phyloP scores from a whole-genome alignment of 2,329 filamentous ascomycete species.

The Xylariomycetidae sp. region DNA sequence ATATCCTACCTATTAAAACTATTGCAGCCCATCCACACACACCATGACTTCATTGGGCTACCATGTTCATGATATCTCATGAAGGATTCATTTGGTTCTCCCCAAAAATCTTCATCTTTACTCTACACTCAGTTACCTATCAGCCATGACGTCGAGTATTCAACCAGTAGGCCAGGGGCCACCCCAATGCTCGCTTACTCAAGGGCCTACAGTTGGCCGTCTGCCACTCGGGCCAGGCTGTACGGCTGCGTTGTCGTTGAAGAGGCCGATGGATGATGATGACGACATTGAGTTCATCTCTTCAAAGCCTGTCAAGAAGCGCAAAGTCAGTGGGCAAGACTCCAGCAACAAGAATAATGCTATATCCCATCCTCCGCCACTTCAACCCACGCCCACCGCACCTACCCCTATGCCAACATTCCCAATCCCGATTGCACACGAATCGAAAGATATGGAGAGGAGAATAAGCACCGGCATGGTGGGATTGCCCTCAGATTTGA shows the following conservation, averaged over 20 bases:
- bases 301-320: slow-evolving; percentile 37
- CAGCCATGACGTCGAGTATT: too few species aligned
- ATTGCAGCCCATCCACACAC: too few species aligned
- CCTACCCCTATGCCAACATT: slow-evolving; percentile 3
- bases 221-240: too few species aligned
- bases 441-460: slow-evolving; percentile 19
- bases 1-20: too few species aligned
- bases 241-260: slow-evolving; percentile 15
- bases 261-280: slow-evolving; percentile 32
- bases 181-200: too few species aligned
- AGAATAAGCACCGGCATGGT: slow-evolving; percentile 29
- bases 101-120: too few species aligned
- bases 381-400: slow-evolving; percentile 1
- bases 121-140: too few species aligned
- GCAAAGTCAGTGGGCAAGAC: slow-evolving; percentile 20
- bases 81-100: too few species aligned
- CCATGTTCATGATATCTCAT: too few species aligned
- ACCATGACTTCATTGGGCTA: too few species aligned
- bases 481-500: slow-evolving; percentile 21
- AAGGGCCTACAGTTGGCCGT: too few species aligned
- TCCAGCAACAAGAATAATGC: slow-evolving; percentile 3
- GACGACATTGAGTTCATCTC: slow-evolving; percentile 41
- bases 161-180: too few species aligned
- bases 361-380: neutral
- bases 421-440: slow-evolving; percentile 4